Evolutionary conservation across 2,329 filamentous ascomycete species (phyloP).

Genomic region (Ascochyta pisi): DNA sequence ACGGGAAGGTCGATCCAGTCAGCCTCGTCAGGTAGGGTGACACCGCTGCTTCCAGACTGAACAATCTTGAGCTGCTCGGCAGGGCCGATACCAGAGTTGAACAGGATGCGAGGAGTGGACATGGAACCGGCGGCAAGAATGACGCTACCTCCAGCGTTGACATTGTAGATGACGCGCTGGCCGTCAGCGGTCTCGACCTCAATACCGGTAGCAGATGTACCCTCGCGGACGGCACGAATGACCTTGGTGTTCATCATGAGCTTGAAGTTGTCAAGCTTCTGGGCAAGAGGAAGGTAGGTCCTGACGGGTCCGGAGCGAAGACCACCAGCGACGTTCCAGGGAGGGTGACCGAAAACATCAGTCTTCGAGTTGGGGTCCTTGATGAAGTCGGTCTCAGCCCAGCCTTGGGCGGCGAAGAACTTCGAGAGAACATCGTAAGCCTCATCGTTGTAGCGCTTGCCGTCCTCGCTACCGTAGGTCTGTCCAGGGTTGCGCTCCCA

Average conservation of each 20-base stretch:
- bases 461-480: slow-evolving; percentile 68
- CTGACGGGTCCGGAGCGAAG: slow-evolving; percentile 72
- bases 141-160: slow-evolving; percentile 67
- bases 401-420: slow-evolving; percentile 66
- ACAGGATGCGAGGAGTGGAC: slow-evolving; percentile 70
- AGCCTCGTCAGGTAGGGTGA: slow-evolving; percentile 50
- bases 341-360: slow-evolving; percentile 66
- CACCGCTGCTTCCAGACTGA: slow-evolving; percentile 48
- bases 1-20: slow-evolving; percentile 60
- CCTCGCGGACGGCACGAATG: slow-evolving; percentile 67
- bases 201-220: slow-evolving; percentile 68
- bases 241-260: slow-evolving; percentile 71
- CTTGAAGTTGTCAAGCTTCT: slow-evolving; percentile 67
- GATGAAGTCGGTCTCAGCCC: slow-evolving; percentile 69
- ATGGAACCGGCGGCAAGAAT: slow-evolving; percentile 72
- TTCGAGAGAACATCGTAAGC: slow-evolving; percentile 68
- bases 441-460: slow-evolving; percentile 67
- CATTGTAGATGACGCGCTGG: slow-evolving; percentile 58
- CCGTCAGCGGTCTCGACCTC: slow-evolving; percentile 58
- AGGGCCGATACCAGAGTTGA: slow-evolving; percentile 73
- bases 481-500: slow-evolving; percentile 75
- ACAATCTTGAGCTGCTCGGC: slow-evolving; percentile 55
- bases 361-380: slow-evolving; percentile 65
- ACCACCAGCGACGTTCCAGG: slow-evolving; percentile 70
- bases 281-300: slow-evolving; percentile 71